Evolutionary conservation across 1,139 yeast species (phyloP), one percentile per base, ranked within the genome.

Genomic region (Debaryomycetaceae sp.): DNA sequence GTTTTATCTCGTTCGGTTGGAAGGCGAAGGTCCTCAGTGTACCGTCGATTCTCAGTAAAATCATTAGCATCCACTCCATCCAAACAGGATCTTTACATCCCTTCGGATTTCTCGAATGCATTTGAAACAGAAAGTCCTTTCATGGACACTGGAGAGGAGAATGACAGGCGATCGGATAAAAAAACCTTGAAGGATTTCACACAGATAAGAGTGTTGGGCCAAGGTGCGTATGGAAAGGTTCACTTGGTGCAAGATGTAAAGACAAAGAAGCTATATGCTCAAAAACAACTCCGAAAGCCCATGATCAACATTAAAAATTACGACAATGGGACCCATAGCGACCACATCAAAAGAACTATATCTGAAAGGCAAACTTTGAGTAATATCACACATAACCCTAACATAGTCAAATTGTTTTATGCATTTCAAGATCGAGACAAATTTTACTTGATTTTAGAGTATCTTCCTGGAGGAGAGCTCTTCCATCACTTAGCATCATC

Each of bases 321-420:
- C 13, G 39, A 40, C 8, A 42, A 40, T 11, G 49, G 43, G 6
- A 17, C 35, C 5, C 58, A 57, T 36, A 48, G 47, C 6, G 49
- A 46, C 20, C 61, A 57, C 34, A 57, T 61, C 4, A 50, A 82
- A 53, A 72, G 88, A 51, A 85, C 93, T 1, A 76, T 84, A 55
- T 81, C 87, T 2, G 96, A 87, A 59, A 71, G 88, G 41, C 78
- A 83, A 5, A 87, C 87, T 37, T 60, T 87, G 43, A 83, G 87
- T 39, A 76, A 80, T 34, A 65, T 66, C 30, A 79, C 86, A 33
- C 78, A 64, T 43, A 70, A 66, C 44, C 61, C 60, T 6, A 66
- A 66, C 47, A 64, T 66, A 14, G 72, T 66, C 40, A 65, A 65
- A 49, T 51, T 66, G 31, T 65, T 63, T 44, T 65, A 65, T 47